Base-by-base conservation (phyloP, 352 stramenopile genomes). In the Phytophthora europaea region DNA sequence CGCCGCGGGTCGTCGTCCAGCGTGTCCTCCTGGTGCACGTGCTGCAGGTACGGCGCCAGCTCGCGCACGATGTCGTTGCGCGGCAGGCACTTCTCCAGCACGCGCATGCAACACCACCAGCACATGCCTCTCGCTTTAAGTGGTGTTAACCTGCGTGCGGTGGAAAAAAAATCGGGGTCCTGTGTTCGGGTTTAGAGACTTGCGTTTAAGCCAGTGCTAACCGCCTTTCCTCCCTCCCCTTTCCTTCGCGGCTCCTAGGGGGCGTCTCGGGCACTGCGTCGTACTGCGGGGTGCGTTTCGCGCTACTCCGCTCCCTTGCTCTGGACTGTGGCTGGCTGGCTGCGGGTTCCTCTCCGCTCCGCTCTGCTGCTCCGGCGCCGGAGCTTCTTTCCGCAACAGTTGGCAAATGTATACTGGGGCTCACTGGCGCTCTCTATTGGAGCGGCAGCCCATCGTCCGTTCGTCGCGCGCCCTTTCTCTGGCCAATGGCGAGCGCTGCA, bases 61-160 rank as follows among this genome's bases (percentile, higher is more conserved):
- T 96, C 90, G 38, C 88, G 85, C 62, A 96, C 90, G 38, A 96
- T 96, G 70, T 96, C 90, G 69, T 96, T 96, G 31, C 88, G 88
- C 38, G 90, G 90, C 53, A 96, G 74, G 66, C 88, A 95, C 64
- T 93, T 93, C 69, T 96, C 89, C 69, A 96, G 63, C 54, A 94
- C 83, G 67, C 88, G 90, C 87, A 96, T 96, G 65, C 90, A 96
- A 73, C 90, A 96, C 88, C 89, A 94, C 90, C 90, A 96, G 70
- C 90, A 95, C 79, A 94, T 91, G 40, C 36, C 36, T 43, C 36
- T 43, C 36, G 36, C 36, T 50, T 50, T 50, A 50, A 50, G 40
- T 50, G 40, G 15, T n/a, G 15, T n/a, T 20, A 50, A 50, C 40
- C 40, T 50, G 40, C 6, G 36, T 16, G 6, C 8, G 40, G 40